A percentile compares a stretch with the other conserved stretches of the same genome.
Evolutionary conservation across 257 asterid species (phyloP).

Genomic region (Thymus quinquecostatus): DNA sequence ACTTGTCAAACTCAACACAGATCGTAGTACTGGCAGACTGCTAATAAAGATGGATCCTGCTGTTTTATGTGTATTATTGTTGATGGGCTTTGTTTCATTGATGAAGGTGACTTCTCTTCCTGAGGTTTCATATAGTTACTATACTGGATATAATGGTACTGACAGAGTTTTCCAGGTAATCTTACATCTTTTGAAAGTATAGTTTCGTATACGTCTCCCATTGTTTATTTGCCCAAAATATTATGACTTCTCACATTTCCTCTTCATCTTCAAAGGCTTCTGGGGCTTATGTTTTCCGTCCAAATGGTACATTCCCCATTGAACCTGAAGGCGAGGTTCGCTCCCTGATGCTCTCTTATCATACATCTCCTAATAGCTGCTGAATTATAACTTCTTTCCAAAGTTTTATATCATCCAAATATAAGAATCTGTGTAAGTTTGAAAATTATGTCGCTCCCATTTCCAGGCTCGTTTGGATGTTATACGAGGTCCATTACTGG

Average conservation of each 20-base stretch:
- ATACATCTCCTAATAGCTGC: conserved; percentile 14
- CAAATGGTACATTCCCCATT: conserved; percentile 66
- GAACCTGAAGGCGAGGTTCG: conserved; percentile 58
- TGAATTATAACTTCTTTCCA: conserved; percentile 2
- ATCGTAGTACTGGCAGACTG: conserved; percentile 10
- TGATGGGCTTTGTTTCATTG: conserved; percentile 34
- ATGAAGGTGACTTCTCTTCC: conserved; percentile 53
- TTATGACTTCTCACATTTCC: conserved; percentile 26
- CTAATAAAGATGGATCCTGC: conserved; percentile 11
- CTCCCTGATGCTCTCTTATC: conserved; percentile 27
- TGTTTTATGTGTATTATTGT: conserved; percentile 29
- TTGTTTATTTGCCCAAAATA: conserved; percentile 10
- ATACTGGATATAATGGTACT: conserved; percentile 77
- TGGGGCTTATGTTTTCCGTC: conserved; percentile 90
- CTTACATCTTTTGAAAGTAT: conserved; percentile 22
- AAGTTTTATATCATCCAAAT: conserved; percentile 22
- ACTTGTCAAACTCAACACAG: conserved; percentile 3
- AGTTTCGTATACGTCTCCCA: conserved; percentile 10
- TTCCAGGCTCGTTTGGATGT: conserved; percentile 59
- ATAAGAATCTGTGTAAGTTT: conserved; percentile 16
- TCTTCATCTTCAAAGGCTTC: conserved; percentile 60
- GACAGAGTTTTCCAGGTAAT: conserved; percentile 74
- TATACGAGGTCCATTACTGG: conserved; percentile 68
- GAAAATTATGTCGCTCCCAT: conserved; percentile 28
- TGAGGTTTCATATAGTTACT: conserved; percentile 65